phyloP scores from a whole-genome alignment of 2,329 filamentous ascomycete genomes.

The Anisogramma anomala region DNA sequence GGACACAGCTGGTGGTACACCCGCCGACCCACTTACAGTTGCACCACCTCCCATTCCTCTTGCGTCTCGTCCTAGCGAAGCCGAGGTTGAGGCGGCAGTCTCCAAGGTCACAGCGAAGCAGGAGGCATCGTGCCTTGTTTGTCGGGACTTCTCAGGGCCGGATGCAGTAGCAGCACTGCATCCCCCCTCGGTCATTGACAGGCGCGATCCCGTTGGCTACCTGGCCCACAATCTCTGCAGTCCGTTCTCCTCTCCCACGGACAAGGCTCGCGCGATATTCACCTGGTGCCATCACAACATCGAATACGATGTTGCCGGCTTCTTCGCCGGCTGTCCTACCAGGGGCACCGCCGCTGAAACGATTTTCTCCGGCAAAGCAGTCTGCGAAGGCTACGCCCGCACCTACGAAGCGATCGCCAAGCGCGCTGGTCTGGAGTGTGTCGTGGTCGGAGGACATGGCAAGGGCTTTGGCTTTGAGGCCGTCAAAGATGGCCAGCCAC shows the following conservation, averaged over 20 bases:
- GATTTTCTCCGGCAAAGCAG: conserved; percentile 65
- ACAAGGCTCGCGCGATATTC: conserved; percentile 88
- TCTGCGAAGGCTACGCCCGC: conserved; percentile 84
- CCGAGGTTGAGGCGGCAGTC: conserved; percentile 37
- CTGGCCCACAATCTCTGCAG: conserved; percentile 67
- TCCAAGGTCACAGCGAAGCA: conserved; percentile 22
- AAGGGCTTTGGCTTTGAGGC: conserved; percentile 70
- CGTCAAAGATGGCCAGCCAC: conserved; percentile 48
- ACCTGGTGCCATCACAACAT: conserved; percentile 95
- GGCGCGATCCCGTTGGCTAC: conserved; percentile 53
- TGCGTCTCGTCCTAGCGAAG: conserved; percentile 38
- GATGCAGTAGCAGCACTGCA: conserved; percentile 70
- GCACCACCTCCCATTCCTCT: conserved; percentile 41
- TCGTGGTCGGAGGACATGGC: conserved; percentile 66
- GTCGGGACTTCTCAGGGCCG: conserved; percentile 76
- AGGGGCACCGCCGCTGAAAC: conserved; percentile 60
- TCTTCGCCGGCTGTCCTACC: conserved; percentile 58
- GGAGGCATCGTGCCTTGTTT: conserved; percentile 52
- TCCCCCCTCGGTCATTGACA: conserved; percentile 59
- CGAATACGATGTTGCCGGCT: conserved; percentile 66
- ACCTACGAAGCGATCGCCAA: conserved; percentile 69
- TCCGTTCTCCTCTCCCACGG: conserved; percentile 69
- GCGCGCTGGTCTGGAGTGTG: conserved; percentile 66
- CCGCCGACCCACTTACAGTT: conserved; percentile 19
- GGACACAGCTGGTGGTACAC: conserved; percentile 10